These are phyloP conservation scores for Tricholoma furcatifolium DNA, from an alignment of 768 basidiomycete genomes.

Conservation along the genomic window DNA sequence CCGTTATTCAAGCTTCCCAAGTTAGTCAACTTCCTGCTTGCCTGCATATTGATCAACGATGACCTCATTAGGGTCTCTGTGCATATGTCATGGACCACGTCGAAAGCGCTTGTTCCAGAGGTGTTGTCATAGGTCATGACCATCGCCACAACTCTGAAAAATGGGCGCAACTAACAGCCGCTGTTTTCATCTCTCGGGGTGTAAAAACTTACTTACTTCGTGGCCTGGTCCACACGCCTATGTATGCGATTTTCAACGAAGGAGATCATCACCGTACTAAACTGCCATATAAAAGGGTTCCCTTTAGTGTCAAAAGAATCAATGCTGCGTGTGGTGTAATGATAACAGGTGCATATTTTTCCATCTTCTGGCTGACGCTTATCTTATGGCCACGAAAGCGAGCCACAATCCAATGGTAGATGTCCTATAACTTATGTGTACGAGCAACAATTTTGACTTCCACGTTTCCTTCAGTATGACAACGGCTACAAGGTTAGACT, in stretches of 20 bases:
- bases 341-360: constrained; percentile 67
- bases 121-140: constrained; percentile 84
- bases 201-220: constrained; percentile 69
- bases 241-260: constrained; percentile 42
- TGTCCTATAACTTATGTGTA: background rate
- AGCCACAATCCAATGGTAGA: constrained; percentile 86
- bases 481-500: constrained; percentile 79
- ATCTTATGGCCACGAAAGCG: constrained; percentile 36
- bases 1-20: constrained; percentile 80
- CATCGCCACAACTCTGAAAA: constrained; percentile 77
- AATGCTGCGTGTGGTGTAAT: constrained; percentile 82
- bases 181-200: constrained; percentile 61
- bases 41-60: background rate
- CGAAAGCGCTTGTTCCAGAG: constrained; percentile 50
- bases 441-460: background rate
- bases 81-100: constrained; percentile 64
- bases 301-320: constrained; percentile 68
- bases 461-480: constrained; percentile 51
- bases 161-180: constrained; percentile 77
- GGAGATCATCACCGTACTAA: background rate
- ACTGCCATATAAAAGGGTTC: constrained; percentile 52
- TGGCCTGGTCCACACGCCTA: constrained; percentile 77
- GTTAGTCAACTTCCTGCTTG: constrained; percentile 29
- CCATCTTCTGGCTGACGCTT: background rate
- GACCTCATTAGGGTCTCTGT: constrained; percentile 60